These are phyloP conservation scores for Vigna mungo DNA, from an alignment of 306 rosid species.

Conservation along the genomic window DNA sequence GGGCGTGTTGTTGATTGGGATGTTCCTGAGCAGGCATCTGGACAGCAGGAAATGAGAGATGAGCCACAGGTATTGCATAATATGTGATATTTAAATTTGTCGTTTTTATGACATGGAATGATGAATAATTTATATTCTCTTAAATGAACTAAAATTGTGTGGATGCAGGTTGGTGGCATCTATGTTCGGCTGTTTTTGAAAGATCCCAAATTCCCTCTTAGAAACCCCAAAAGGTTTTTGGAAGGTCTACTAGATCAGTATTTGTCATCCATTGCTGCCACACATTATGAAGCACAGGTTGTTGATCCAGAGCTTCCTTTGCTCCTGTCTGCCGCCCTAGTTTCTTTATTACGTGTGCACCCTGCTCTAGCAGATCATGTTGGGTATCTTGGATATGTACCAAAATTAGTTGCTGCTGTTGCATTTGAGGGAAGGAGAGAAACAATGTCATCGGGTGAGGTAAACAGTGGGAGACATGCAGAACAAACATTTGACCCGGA, in stretches of 20 bases:
- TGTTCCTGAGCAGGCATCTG: constrained; percentile 96
- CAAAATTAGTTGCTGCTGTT: constrained; percentile 97
- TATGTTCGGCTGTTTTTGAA: constrained; percentile 92
- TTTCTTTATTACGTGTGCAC: constrained; percentile 94
- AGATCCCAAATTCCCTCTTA: constrained; percentile 97
- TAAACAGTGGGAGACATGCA: constrained; percentile 56
- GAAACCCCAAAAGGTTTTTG: constrained; percentile 99
- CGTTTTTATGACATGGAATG: constrained; percentile 11
- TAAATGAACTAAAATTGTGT: constrained; percentile 43
- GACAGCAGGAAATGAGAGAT: constrained; percentile 99
- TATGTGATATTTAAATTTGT: constrained; percentile 24
- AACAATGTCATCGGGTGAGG: constrained; percentile 90
- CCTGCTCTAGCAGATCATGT: constrained; percentile 99
- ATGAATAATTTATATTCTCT: constrained; percentile 9
- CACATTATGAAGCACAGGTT: constrained; percentile 83
- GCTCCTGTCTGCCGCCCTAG: constrained; percentile 97
- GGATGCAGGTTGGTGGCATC: constrained; percentile 95
- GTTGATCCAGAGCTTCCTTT: constrained; percentile 94
- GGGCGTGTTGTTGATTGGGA: constrained; percentile 99
- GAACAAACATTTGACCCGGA: constrained; percentile 63
- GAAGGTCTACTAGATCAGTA: constrained; percentile 98
- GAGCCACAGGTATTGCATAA: constrained; percentile 87
- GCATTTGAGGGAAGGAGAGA: constrained; percentile 95
- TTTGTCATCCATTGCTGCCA: constrained; percentile 91
- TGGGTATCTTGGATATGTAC: constrained; percentile 99